Percentiles rank a stretch among this genome's conserved stretches.
phyloP scores from a whole-genome alignment of 768 basidiomycete genomes.

The Brasilioporus rufonigricans region DNA sequence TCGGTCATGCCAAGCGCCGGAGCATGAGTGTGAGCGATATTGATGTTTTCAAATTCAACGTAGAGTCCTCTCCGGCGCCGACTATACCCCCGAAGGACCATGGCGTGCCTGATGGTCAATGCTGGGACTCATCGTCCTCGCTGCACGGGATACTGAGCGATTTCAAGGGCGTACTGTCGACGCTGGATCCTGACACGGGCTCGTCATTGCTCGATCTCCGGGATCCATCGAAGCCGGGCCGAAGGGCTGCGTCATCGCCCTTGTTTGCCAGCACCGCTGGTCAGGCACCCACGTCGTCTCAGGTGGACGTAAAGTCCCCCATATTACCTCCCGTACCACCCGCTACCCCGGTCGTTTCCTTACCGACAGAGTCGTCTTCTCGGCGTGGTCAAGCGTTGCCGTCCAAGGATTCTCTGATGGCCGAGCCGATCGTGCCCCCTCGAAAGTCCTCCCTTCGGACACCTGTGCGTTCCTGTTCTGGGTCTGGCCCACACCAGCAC shows the following conservation, averaged over 20 bases:
- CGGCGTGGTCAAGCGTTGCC: constrained; percentile 37
- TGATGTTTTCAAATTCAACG: constrained; percentile 48
- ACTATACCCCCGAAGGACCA: constrained; percentile 36
- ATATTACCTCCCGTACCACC: constrained; percentile 13
- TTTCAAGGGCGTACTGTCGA: constrained; percentile 69
- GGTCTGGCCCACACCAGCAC: constrained; percentile 25
- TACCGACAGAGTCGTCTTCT: constrained; percentile 22
- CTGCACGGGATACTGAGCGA: constrained; percentile 66
- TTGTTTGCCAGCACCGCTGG: constrained; percentile 37
- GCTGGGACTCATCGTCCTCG: constrained; percentile 43
- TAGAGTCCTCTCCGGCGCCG: constrained; percentile 36
- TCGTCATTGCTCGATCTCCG: constrained; percentile 56
- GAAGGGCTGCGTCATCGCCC: constrained; percentile 38
- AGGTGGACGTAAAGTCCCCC: constrained; percentile 21
- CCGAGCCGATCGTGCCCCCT: constrained; percentile 31
- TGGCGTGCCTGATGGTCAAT: constrained; percentile 21
- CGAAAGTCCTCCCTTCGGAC: constrained; percentile 31
- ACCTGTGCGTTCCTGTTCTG: constrained; percentile 32
- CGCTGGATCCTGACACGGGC: constrained; percentile 55
- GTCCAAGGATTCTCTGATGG: constrained; percentile 49
- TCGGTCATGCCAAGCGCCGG: constrained; percentile 49
- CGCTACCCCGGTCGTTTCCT: constrained; percentile 23
- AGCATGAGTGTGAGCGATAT: constrained; percentile 74
- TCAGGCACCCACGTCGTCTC: constrained; percentile 23
- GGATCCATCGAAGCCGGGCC: constrained; percentile 61